phyloP scores from a whole-genome alignment of 768 basidiomycete genomes.

The Mrakia blollopis region DNA sequence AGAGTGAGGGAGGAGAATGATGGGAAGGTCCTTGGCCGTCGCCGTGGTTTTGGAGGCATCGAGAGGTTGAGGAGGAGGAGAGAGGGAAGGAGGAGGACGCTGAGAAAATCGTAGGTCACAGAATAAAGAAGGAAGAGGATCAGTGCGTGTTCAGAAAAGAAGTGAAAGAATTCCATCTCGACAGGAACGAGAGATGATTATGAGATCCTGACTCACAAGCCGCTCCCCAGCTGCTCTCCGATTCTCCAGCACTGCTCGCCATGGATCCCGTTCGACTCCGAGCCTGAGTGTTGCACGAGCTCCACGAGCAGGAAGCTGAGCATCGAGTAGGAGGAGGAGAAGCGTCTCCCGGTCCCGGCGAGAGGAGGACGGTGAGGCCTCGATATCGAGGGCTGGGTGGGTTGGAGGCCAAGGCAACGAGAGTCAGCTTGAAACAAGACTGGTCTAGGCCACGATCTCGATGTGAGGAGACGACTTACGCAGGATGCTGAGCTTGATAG shows the following conservation, averaged over 20 bases:
- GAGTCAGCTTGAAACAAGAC: too few species aligned
- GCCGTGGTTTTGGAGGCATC: constrained; percentile 9
- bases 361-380: constrained; percentile 24
- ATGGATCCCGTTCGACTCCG: constrained; percentile 3
- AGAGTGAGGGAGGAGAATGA: constrained; percentile 35
- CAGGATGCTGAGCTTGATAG: constrained; percentile 17
- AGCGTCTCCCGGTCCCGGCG: constrained; percentile 21
- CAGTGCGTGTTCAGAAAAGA: not conserved
- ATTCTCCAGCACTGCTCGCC: constrained; percentile 5
- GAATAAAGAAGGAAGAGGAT: constrained; percentile 8
- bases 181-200: constrained; percentile 35
- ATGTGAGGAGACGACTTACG: not conserved
- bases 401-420: not conserved
- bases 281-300: not conserved
- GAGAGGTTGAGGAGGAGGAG: constrained; percentile 27
- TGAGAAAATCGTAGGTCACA: constrained; percentile 30
- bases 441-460: too few species aligned
- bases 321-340: not conserved
- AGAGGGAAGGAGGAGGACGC: constrained; percentile 39
- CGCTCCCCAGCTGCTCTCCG: constrained; percentile 18
- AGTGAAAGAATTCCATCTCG: too few species aligned
- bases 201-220: constrained; percentile 43
- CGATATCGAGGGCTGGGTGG: constrained; percentile 19
- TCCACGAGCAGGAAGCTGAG: constrained; percentile 1
- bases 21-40: constrained; percentile 32